Base-by-base conservation (phyloP, 495 filamentous ascomycete species). In the Hypoxylon fuscum region DNA sequence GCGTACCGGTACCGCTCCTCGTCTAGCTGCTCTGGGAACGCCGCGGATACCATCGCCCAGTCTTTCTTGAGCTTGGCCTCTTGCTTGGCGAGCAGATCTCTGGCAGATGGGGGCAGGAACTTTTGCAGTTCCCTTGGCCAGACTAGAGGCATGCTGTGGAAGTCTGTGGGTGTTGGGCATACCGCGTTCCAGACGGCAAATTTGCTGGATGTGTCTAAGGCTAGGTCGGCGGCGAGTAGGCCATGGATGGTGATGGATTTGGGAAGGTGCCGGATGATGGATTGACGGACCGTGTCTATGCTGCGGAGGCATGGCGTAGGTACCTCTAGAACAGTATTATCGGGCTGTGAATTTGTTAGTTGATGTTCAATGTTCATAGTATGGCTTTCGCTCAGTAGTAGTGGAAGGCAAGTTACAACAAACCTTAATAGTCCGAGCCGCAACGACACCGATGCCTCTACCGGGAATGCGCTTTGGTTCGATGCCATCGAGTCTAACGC, bases 361-460 rank as follows among this genome's bases (percentile, higher is more conserved):
- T n/a, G 9, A 17, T 25, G 17, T 1, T 12, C 25, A n/a, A n/a
- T n/a, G n/a, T n/a, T n/a, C n/a, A 12, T 8, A 4, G 32, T 37
- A 17, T 4, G 18, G 14, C 2, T 10, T 5, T 9, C 22, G 25
- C 18, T 11, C 32, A 21, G 14, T 35, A 10, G n/a, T 22, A 31
- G 10, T 5, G 20, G 3, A 11, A 15, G 21, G 40, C 9, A 35
- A 34, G 40, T 15, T 23, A 21, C 8, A 22, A 68, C 60, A 61
- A 75, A 91, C 91, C 76, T 87, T 72, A 54, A 94, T 81, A 5
- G 76, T 72, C 12, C 81, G 80, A 2, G 84, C 86, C 2, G 91
- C 88, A 32, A 91, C 81, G 50, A 96, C 86, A 20, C 92, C 91
- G 9, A 94, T 74, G 6, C 92, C 91, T 20, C 87, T 79, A 1